Conservation (phyloP, 352 stramenopile genomes). For the Pythium myriotylum region DNA sequence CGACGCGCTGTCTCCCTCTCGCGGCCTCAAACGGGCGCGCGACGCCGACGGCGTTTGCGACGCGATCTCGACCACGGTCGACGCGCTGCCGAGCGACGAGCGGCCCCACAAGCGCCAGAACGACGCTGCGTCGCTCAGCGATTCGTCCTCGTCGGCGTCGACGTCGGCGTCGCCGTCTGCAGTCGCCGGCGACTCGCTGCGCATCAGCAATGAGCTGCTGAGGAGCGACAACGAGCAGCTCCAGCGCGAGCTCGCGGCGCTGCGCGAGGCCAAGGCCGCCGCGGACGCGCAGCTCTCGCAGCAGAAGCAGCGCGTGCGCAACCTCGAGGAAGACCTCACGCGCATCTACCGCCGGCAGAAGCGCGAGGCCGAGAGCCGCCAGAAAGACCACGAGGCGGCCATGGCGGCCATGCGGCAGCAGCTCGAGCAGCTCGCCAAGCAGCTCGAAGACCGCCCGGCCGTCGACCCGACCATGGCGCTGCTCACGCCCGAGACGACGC, state of each 20-base stretch:
- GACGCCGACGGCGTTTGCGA: background rate
- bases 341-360: slow-evolving; percentile 42
- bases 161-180: background rate
- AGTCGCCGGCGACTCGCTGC: slow-evolving; percentile 31
- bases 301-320: slow-evolving; percentile 30
- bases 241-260: slow-evolving; percentile 13
- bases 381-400: slow-evolving; percentile 18
- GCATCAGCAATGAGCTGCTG: slow-evolving; percentile 42
- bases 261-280: slow-evolving; percentile 21
- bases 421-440: slow-evolving; percentile 9
- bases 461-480: slow-evolving; percentile 1
- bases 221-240: slow-evolving; percentile 45
- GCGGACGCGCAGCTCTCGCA: slow-evolving; percentile 21
- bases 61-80: background rate
- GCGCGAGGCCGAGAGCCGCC: slow-evolving; percentile 31
- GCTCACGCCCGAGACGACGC: slow-evolving; percentile 15
- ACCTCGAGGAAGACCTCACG: slow-evolving; percentile 44
- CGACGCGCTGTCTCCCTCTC: background rate
- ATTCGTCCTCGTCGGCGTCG: background rate
- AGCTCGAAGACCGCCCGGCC: slow-evolving; percentile 22
- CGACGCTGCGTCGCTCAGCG: background rate
- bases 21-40: slow-evolving; percentile 17
- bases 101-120: slow-evolving; percentile 2
- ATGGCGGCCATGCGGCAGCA: slow-evolving; percentile 26
- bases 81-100: background rate